Evolutionary conservation across 208 protist species (phyloP).

Genomic region (Acanthamoeba lenticulata): DNA sequence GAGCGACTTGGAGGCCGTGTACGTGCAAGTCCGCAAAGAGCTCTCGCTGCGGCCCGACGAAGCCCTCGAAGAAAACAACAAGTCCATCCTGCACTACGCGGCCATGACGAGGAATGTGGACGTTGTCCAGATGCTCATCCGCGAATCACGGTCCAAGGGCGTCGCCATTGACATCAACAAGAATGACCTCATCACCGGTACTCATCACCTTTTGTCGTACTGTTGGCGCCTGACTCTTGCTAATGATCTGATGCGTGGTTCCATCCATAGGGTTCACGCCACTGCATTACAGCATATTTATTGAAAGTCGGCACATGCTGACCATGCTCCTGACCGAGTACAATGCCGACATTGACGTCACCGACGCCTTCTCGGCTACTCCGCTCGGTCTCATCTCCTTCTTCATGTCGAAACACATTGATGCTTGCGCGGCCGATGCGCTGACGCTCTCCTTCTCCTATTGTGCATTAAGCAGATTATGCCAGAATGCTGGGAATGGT

Average conservation of each 20-base stretch:
- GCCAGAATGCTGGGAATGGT: constrained; percentile 63
- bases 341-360: constrained; percentile 38
- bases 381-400: constrained; percentile 32
- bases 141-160: background rate
- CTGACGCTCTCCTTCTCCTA: too few relatives aligned
- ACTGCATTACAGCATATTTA: constrained; percentile 48
- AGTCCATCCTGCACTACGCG: constrained; percentile 64
- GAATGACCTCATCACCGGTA: constrained; percentile 65
- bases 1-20: constrained; percentile 5
- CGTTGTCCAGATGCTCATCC: constrained; percentile 23
- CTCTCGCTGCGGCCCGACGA: background rate
- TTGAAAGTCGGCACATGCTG: constrained; percentile 36
- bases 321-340: constrained; percentile 12
- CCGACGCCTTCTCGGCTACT: constrained; percentile 48
- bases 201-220: background rate
- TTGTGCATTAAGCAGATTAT: too few relatives aligned
- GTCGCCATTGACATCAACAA: constrained; percentile 44
- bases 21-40: constrained; percentile 47
- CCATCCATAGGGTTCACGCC: constrained; percentile 29
- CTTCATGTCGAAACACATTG: background rate
- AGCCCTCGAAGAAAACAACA: constrained; percentile 56
- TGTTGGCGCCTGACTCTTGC: too few relatives aligned
- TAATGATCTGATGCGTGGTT: too few relatives aligned
- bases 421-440: background rate
- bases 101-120: constrained; percentile 23